Base-by-base conservation (phyloP, 305 asterid genomes). In the Caryopteris hybrid region DNA sequence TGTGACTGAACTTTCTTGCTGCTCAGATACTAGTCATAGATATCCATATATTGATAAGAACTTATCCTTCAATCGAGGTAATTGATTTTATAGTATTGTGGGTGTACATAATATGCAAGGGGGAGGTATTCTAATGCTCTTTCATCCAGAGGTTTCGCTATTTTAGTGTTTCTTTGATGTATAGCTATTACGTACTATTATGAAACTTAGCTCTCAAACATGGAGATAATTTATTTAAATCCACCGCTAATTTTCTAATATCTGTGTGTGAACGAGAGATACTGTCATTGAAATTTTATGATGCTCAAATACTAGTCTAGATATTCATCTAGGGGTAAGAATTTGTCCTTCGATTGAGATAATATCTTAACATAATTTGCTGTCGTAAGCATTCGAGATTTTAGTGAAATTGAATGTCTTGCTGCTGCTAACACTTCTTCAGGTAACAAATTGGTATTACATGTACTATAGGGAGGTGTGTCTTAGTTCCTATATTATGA, bases 71-170 rank as follows among this genome's bases (percentile, higher is more conserved):
- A 36, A 31, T 16, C n/a, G n/a, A n/a, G n/a, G n/a, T n/a, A n/a
- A n/a, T n/a, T n/a, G n/a, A n/a, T n/a, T n/a, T n/a, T n/a, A n/a
- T n/a, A n/a, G 36, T 14, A 64, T 50, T 18, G 69, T 38, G 63
- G 33, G 38, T 52, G 53, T 41, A 56, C 54, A 4, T 39, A 67
- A 34, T 59, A 14, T 60, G 77, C 43, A 27, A 52, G 77, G 68
- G 62, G 43, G 8, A 4, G 23, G 14, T n/a, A n/a, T n/a, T n/a
- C n/a, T n/a, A n/a, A n/a, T n/a, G n/a, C n/a, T n/a, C n/a, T n/a
- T n/a, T n/a, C n/a, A n/a, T 22, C 13, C 47, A 22, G 17, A 27
- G 29, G 61, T 16, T 23, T 57, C 14, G 39, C 18, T 34, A 8
- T 29, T 10, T 42, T 5, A 41, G 13, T 38, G 10, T 64, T 23